Base-by-base conservation (phyloP, 345 rosid genomes). In the Hibiscus syriacus region DNA sequence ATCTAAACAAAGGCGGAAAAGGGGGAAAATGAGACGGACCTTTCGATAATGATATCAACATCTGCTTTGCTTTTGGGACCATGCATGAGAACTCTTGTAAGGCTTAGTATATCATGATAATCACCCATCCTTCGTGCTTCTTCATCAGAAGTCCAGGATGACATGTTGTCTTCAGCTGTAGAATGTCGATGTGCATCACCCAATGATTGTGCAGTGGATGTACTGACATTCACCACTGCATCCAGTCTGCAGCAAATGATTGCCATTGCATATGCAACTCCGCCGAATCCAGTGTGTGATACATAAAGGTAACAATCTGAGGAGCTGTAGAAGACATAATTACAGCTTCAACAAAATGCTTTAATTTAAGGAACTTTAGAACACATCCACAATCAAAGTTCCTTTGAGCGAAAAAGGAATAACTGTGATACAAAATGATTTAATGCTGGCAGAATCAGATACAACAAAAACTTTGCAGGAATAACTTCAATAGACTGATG, bases 1-100 rank as follows among this genome's bases (percentile, higher is more conserved):
- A 17, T 6, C 2, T 7, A 20, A 36, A 14, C 2, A 43, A 55
- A 2, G 26, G n/a, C 9, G 2, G 3, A 2, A 43, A 25, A 2
- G 22, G 4, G 63, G 3, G 23, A 41, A 43, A 27, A 25, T 2
- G 57, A 60, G 22, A 53, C 70, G 22, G 79, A 89, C 99, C 86
- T 83, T 49, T 89, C 87, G 36, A 91, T 79, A 52, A 91, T 72
- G 55, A 72, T 60, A 76, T 94, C 97, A 38, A 91, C 92, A 63
- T 91, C 95, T 53, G 87, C 79, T 85, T 94, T 94, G 90, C 97
- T 94, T 81, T 81, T 84, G 2, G 96, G 99, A 79, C 99, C 99
- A 77, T 82, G 74, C 65, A 82, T 67, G 56, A 94, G 92, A 74
- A 94, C 99, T 84, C 97, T 86, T 29, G 91, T 87, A 53, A 94